These are phyloP conservation scores for Solanum etuberosum DNA, from an alignment of 257 asterid species.

Conservation along the genomic window DNA sequence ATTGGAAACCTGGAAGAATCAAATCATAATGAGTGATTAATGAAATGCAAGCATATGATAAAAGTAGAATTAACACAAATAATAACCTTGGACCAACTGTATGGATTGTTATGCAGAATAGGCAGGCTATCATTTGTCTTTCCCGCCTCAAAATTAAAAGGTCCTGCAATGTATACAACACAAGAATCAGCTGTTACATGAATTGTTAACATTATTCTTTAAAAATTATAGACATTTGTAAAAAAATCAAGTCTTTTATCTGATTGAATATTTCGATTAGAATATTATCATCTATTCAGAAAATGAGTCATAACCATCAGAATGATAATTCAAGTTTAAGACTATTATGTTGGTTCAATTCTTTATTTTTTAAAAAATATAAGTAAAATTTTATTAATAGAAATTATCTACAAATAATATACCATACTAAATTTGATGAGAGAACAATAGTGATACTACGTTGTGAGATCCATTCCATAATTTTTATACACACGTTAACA, in stretches of 20 bases:
- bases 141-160: constrained; percentile 73
- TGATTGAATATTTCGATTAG: too few relatives aligned
- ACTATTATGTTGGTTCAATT: neutral
- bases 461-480: neutral
- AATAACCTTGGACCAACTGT: constrained; percentile 92
- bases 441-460: neutral
- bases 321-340: too few relatives aligned
- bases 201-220: too few relatives aligned
- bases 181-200: neutral
- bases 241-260: neutral
- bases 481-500: neutral
- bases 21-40: neutral
- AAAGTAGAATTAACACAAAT: neutral
- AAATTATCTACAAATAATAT: neutral
- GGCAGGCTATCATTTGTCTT: constrained; percentile 50
- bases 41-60: neutral
- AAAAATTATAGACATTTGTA: neutral
- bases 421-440: neutral
- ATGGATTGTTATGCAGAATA: constrained; percentile 68
- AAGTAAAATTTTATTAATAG: too few relatives aligned
- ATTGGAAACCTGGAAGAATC: constrained; percentile 51
- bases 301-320: too few relatives aligned
- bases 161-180: constrained; percentile 41
- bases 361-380: too few relatives aligned
- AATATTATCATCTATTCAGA: too few relatives aligned